Base-by-base conservation (phyloP, 1,284 basidiomycete species). In the Puccinia triticina region DNA sequence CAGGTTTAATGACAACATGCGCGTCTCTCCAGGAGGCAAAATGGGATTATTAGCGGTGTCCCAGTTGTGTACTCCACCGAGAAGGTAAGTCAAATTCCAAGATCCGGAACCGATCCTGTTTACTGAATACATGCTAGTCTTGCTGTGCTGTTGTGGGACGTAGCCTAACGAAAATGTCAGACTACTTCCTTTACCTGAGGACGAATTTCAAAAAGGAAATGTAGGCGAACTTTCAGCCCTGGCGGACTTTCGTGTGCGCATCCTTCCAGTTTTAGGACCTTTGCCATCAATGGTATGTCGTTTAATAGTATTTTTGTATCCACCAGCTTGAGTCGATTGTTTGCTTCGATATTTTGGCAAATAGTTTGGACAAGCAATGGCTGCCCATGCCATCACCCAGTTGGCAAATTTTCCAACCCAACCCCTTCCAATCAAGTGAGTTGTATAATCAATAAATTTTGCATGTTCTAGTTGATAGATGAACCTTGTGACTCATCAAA, bases 191-290 rank as follows among this genome's bases (percentile, higher is more conserved):
- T 89, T 99, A 0, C 91, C 94, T 0, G 94, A 98, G 83, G 94
- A 95, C 83, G 95, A 98, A 87, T 96, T 95, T 86, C 89, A 92
- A 85, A 94, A 93, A 87, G 97, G 96, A 18, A 89, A 92, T 29
- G 92, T 98, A 7, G 92, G 94, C 85, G 96, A 99, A 88, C 90
- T 99, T 2, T 92, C 93, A 14, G 93, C 93, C 5, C 93, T 98
- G 83, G 93, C 96, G 86, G 94, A 98, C 86, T 99, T 98, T 88
- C 90, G 97, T 50, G 94, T 96, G 7, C 90, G 95, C 66, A 94
- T 96, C 84, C 87, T 96, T 8, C 94, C 94, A 43, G 94, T 96
- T 8, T 89, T 96, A 8, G 93, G 93, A 90, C 84, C 75, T 87
- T 84, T 83, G 26, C 83, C 84, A 14, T 84, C 83, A 43, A 85